Evolutionary conservation across 257 asterid species (phyloP).

Genomic region (Voacanga thouarsii): DNA sequence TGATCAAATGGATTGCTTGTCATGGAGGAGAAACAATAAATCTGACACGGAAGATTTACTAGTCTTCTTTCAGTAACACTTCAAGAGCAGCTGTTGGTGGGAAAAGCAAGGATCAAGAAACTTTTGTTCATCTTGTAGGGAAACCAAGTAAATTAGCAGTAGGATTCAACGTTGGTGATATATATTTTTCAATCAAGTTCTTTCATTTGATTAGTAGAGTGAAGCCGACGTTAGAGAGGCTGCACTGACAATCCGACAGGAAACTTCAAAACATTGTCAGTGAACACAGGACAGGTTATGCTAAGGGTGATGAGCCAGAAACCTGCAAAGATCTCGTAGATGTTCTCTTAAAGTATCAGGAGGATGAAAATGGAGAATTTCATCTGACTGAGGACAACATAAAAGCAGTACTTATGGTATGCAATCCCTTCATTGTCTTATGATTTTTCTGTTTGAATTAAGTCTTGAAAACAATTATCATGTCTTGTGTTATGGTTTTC

Average conservation of each 20-base stretch:
- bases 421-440: not conserved
- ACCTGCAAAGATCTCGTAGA: conserved; percentile 16
- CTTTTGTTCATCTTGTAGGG: not conserved
- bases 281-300: too few relatives aligned
- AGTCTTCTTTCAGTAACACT: not conserved
- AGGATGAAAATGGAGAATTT: conserved; percentile 14
- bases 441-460: not conserved
- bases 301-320: not conserved
- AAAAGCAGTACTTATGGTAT: conserved; percentile 28
- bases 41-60: conserved; percentile 23
- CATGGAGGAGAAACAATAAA: conserved; percentile 23
- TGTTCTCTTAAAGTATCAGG: conserved; percentile 23
- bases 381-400: conserved; percentile 3
- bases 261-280: too few relatives aligned
- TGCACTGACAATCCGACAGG: conserved; percentile 21
- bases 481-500: not conserved
- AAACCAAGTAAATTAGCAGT: conserved; percentile 10
- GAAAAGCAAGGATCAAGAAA: conserved; percentile 19
- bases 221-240: conserved; percentile 15
- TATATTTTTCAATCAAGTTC: conserved; percentile 18
- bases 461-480: not conserved
- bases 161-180: conserved; percentile 22
- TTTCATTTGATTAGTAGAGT: conserved; percentile 25
- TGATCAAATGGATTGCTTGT: conserved; percentile 15
- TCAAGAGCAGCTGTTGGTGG: conserved; percentile 33